phyloP scores from a whole-genome alignment of 805 yeast genomes.

The Komagataella ulmi region DNA sequence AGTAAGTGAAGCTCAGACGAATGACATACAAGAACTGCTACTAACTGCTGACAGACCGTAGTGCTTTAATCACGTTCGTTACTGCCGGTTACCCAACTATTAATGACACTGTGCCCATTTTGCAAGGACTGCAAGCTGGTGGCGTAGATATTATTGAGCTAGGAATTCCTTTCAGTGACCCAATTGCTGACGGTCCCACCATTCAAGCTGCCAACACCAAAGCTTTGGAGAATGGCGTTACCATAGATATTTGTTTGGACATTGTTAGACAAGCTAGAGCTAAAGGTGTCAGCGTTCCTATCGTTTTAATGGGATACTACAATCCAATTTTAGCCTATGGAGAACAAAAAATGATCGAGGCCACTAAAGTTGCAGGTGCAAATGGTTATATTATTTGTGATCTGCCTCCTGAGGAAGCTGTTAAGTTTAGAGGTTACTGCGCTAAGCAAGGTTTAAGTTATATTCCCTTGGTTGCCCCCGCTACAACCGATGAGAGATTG shows the following conservation, averaged over 20 bases:
- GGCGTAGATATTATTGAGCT: conserved; percentile 93
- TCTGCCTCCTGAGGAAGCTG: conserved; percentile 96
- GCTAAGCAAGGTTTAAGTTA: conserved; percentile 59
- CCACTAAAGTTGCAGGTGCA: conserved; percentile 80
- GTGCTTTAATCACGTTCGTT: conserved; percentile 81
- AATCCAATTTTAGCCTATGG: conserved; percentile 89
- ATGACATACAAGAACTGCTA: conserved; percentile 1
- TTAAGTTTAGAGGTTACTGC: conserved; percentile 68
- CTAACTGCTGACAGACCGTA: conserved; percentile 31
- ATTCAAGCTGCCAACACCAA: conserved; percentile 78
- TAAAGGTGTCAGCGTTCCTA: conserved; percentile 78
- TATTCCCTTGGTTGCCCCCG: conserved; percentile 92
- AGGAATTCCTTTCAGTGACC: conserved; percentile 95
- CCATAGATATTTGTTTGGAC: conserved; percentile 55
- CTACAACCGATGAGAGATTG: conserved; percentile 85
- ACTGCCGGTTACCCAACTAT: conserved; percentile 91
- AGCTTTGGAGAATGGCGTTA: conserved; percentile 78
- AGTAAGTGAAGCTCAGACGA: conserved; percentile 1
- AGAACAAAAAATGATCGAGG: conserved; percentile 69
- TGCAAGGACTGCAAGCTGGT: conserved; percentile 84
- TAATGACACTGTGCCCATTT: conserved; percentile 76
- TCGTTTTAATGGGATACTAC: conserved; percentile 94
- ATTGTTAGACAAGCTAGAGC: conserved; percentile 64
- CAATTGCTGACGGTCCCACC: conserved; percentile 97
- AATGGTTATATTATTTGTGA: conserved; percentile 93